A percentile compares a stretch with the other conserved stretches of the same genome.
Conservation (phyloP, 2,329 filamentous ascomycete genomes). For the Harringtonia aguacate region DNA sequence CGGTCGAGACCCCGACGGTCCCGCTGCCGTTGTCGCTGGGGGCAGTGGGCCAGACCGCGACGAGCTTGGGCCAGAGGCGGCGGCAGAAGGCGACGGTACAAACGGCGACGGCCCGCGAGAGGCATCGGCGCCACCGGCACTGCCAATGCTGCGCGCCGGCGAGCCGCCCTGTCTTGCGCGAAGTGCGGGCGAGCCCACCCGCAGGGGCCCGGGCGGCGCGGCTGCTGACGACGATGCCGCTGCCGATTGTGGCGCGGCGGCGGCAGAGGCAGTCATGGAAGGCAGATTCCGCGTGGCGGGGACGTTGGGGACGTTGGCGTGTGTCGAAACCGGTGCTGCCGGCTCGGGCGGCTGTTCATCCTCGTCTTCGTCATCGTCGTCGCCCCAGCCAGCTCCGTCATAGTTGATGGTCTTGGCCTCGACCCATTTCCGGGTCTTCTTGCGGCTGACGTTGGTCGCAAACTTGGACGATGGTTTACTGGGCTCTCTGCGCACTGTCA, state of each 20-base stretch:
- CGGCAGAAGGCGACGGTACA: background rate
- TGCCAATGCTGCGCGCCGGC: slow-evolving; percentile 8
- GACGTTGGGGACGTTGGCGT: no score
- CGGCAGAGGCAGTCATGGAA: background rate
- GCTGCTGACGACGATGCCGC: slow-evolving; percentile 5
- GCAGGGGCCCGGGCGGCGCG: background rate
- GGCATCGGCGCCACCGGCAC: background rate
- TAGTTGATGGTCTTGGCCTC: slow-evolving; percentile 80
- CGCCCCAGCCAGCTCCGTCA: slow-evolving; percentile 89
- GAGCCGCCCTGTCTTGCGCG: slow-evolving; percentile 11
- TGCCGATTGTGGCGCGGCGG: slow-evolving; percentile 1
- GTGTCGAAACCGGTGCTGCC: background rate
- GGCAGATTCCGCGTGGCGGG: slow-evolving; percentile 2
- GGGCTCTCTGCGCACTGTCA: slow-evolving; percentile 13
- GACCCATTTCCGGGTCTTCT: slow-evolving; percentile 91
- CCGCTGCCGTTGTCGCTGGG: no score
- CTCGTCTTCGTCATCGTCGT: slow-evolving; percentile 50
- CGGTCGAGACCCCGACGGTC: no score
- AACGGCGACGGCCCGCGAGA: slow-evolving; percentile 11
- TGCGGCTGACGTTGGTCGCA: slow-evolving; percentile 76
- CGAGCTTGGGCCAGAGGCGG: background rate
- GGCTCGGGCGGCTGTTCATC: slow-evolving; percentile 17
- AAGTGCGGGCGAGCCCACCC: background rate
- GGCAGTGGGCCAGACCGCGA: slow-evolving; percentile 12
- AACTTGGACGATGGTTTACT: slow-evolving; percentile 33